A percentile compares a stretch with the other conserved stretches of the same genome.
Evolutionary conservation across 176 grass and related monocot species (phyloP).

Genomic region (Hsuehochloa calcarea): DNA sequence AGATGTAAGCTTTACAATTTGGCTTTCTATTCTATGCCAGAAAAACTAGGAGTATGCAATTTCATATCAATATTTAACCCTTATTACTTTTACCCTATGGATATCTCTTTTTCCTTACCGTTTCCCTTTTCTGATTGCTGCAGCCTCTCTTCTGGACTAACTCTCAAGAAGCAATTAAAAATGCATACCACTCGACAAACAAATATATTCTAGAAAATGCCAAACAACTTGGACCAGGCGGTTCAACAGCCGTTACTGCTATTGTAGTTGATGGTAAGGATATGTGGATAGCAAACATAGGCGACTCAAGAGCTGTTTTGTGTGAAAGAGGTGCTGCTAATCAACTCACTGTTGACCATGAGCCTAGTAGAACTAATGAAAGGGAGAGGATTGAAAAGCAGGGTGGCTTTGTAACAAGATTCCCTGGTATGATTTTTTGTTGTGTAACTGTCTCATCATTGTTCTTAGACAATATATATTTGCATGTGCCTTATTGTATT

Average conservation of each 20-base stretch:
- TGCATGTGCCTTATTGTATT: not conserved
- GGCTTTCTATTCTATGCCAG: not conserved
- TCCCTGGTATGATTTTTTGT: conserved; percentile 72
- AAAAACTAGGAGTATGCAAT: not conserved
- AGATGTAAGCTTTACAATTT: conserved; percentile 51
- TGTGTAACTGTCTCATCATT: conserved; percentile 17
- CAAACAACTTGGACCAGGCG: conserved; percentile 80
- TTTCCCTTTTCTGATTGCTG: conserved; percentile 22
- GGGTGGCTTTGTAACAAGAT: conserved; percentile 90
- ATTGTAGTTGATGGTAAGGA: conserved; percentile 97
- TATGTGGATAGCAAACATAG: conserved; percentile 97
- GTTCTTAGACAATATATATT: not conserved
- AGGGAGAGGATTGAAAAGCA: conserved; percentile 88
- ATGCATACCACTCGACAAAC: conserved; percentile 83
- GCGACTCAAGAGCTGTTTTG: conserved; percentile 83
- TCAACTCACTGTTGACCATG: conserved; percentile 95
- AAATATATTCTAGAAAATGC: conserved; percentile 88
- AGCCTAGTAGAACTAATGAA: conserved; percentile 65
- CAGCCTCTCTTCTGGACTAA: conserved; percentile 82
- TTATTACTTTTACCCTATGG: not conserved
- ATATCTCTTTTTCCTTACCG: not conserved
- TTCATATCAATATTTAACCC: not conserved
- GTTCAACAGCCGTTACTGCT: conserved; percentile 96
- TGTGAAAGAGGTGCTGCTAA: conserved; percentile 89
- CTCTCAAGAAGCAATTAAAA: conserved; percentile 67